Base-by-base conservation (phyloP, 2,329 filamentous ascomycete genomes). In the Arachnomyces sp. region DNA sequence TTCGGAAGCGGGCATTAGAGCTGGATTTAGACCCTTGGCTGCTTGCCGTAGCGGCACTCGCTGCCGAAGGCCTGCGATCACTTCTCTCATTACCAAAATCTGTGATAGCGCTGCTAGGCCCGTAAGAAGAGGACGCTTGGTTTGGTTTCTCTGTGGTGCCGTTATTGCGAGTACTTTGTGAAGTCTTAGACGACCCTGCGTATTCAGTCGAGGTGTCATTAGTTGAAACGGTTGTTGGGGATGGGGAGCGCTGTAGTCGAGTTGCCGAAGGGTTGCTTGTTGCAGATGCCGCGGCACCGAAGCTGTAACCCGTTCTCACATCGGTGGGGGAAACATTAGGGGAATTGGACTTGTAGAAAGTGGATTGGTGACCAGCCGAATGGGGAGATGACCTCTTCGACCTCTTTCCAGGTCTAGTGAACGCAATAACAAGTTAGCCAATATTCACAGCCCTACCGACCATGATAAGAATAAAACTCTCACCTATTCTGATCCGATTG, bases 41-140 rank as follows among this genome's bases (percentile, higher is more conserved):
- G 63, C 87, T 88, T 43, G 84, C 78, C 3, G 82, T 92, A 11
- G 82, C 85, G 46, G 87, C 78, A 62, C 86, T 93, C 29, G 86
- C 86, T 31, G 86, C 74, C 2, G 88, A 94, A 1, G 88, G 88
- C 36, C 88, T 77, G 46, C 88, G 72, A 50, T 84, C 83, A 55
- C 90, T 83, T 48, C 69, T 67, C 53, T 73, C 78, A 53, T 82
- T 79, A 50, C 70, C 73, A 49, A 55, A 66, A 40, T 59, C 63
- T 32, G 63, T 63, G 28, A 63, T 67, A 42, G 69, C 66, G 46
- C 66, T 69, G 31, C 70, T 67, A 3, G 75, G 71, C 33, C 78
- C 73, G 53, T 80, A 77, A 40, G 75, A 74, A 1, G 84, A 82
- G 21, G 84, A 87, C 41, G 84, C 31, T 28, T 44, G 38, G 32